A percentile compares a stretch with the other conserved stretches of the same genome.
These are phyloP conservation scores for Kernera saxatilis DNA, from an alignment of 345 rosid species.

Conservation along the genomic window DNA sequence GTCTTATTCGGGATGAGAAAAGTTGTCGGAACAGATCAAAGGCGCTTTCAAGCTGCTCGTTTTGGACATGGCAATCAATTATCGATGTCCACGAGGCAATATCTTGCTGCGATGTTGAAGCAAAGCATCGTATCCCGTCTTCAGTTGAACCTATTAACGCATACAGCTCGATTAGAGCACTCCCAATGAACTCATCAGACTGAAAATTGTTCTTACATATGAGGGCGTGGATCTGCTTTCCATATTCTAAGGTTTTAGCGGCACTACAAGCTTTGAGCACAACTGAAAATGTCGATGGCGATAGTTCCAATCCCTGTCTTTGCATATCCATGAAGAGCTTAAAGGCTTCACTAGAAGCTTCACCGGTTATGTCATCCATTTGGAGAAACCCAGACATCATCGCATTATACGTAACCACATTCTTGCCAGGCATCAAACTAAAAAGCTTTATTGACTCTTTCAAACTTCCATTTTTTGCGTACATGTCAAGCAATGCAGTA, in stretches of 20 bases:
- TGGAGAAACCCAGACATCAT: slow-evolving; percentile 46
- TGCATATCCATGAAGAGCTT: slow-evolving; percentile 40
- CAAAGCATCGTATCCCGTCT: slow-evolving; percentile 45
- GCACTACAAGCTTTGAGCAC: slow-evolving; percentile 43
- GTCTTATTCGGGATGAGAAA: slow-evolving; percentile 30
- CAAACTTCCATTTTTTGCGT: slow-evolving; percentile 39
- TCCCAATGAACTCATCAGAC: slow-evolving; percentile 48
- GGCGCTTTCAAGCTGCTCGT: slow-evolving; percentile 42
- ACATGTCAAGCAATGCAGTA: slow-evolving; percentile 55
- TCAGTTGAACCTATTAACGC: slow-evolving; percentile 38
- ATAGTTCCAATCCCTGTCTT: slow-evolving; percentile 36
- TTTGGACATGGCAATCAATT: slow-evolving; percentile 41
- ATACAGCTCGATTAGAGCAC: slow-evolving; percentile 45
- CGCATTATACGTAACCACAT: slow-evolving; percentile 49
- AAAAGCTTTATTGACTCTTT: slow-evolving; percentile 33
- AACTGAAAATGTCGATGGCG: slow-evolving; percentile 45
- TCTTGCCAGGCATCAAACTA: slow-evolving; percentile 33
- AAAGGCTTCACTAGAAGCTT: slow-evolving; percentile 35
- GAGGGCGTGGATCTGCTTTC: slow-evolving; percentile 46
- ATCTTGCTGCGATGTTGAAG: slow-evolving; percentile 36
- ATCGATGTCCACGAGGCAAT: slow-evolving; percentile 50
- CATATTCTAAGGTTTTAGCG: slow-evolving; percentile 33
- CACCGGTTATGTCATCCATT: slow-evolving; percentile 14
- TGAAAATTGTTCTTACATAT: slow-evolving; percentile 43
- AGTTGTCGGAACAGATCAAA: slow-evolving; percentile 41